Evolutionary conservation across 768 basidiomycete species (phyloP).

Genomic region (Crepidotus variabilis): DNA sequence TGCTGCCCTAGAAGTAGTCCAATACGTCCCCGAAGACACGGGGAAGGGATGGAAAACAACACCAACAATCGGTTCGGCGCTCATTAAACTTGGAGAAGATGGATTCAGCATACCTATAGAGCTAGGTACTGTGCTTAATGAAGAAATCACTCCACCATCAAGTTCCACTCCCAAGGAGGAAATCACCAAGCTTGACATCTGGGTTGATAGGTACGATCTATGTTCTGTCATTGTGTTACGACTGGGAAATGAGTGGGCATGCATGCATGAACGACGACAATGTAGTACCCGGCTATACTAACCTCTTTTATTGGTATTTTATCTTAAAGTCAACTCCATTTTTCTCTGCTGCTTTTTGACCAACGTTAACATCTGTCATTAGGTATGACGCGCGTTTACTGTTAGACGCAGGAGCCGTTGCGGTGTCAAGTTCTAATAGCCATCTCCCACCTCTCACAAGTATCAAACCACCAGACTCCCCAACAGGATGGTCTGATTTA

Average conservation of each 20-base stretch:
- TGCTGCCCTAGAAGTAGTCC: slow-evolving; percentile 30
- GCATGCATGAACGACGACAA: no score
- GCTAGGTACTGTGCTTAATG: no score
- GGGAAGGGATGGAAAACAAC: slow-evolving; percentile 3
- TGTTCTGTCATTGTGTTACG: no score
- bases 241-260: no score
- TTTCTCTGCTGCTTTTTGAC: slow-evolving; percentile 16
- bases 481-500: slow-evolving; percentile 77
- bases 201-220: no score
- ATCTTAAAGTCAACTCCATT: slow-evolving; percentile 1
- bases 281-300: no score
- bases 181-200: no score
- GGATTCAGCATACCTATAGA: slow-evolving; percentile 15
- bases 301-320: neutral
- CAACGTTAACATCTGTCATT: slow-evolving; percentile 11
- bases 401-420: slow-evolving; percentile 45
- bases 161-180: no score
- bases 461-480: slow-evolving; percentile 27
- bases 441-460: neutral
- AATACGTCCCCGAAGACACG: slow-evolving; percentile 11
- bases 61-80: neutral
- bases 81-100: neutral
- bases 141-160: no score
- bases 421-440: neutral
- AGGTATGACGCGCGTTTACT: slow-evolving; percentile 84